Conservation (phyloP, 2,329 filamentous ascomycete genomes). For the Thelonectria olida region DNA sequence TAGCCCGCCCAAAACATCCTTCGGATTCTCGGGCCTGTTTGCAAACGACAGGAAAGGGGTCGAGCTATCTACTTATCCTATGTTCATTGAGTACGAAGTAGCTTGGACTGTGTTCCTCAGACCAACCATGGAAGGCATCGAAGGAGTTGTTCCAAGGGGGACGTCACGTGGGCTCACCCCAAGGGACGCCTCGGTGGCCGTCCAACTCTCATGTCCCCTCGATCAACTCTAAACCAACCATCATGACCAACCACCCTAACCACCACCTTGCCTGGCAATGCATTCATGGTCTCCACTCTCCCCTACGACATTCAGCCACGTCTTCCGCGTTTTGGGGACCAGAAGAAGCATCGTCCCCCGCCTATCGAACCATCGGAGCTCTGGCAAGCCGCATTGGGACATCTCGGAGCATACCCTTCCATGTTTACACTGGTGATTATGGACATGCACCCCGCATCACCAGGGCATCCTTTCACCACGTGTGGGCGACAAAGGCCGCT, state of each 20-base stretch:
- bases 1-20: not conserved
- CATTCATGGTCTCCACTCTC: not conserved
- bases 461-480: conserved; percentile 19
- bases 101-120: too few species aligned
- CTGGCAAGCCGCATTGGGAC: conserved; percentile 31
- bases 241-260: not conserved
- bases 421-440: conserved; percentile 30
- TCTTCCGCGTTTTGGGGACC: not conserved
- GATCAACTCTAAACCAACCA: not conserved
- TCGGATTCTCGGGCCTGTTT: conserved; percentile 20
- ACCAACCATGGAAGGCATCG: too few species aligned
- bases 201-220: not conserved
- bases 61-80: not conserved
- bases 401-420: conserved; percentile 36
- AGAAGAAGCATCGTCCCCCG: not conserved
- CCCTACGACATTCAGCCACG: not conserved
- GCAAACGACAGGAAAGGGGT: too few species aligned
- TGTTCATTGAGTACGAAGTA: not conserved
- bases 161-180: not conserved
- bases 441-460: conserved; percentile 31
- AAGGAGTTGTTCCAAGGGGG: not conserved
- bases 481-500: conserved; percentile 22
- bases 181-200: not conserved
- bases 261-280: not conserved
- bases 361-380: conserved; percentile 27